Conservation (phyloP, 2,329 filamentous ascomycete genomes). For the Exophiala lecanii-corni region DNA sequence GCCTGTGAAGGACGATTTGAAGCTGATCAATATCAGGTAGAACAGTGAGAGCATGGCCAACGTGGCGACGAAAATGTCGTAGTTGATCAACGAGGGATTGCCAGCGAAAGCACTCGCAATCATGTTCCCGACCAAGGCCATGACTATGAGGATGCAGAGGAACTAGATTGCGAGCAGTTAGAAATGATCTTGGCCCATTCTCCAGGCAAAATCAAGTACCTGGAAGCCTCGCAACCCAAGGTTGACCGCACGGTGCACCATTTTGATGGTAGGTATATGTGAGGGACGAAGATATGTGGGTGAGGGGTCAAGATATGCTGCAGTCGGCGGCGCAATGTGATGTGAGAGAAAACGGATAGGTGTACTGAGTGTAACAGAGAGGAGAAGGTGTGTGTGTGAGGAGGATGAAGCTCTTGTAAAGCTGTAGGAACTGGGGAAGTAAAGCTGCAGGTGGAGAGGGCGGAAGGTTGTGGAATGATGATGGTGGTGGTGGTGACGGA, state of each 20-base stretch:
- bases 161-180: slow-evolving; percentile 47
- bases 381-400: slow-evolving; percentile 1
- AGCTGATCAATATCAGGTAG: slow-evolving; percentile 43
- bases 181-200: no score
- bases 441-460: not conserved
- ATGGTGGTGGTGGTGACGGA: slow-evolving; percentile 5
- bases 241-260: slow-evolving; percentile 39
- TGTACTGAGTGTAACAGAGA: not conserved
- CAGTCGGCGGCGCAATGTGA: not conserved
- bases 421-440: no score
- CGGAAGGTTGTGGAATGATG: slow-evolving; percentile 12
- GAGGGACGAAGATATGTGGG: slow-evolving; percentile 1
- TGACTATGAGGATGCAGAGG: slow-evolving; percentile 55
- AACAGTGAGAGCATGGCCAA: slow-evolving; percentile 47
- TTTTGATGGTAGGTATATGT: slow-evolving; percentile 24
- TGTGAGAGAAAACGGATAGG: no score
- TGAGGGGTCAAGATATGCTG: slow-evolving; percentile 2
- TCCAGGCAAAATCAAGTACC: no score
- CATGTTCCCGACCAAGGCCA: slow-evolving; percentile 60
- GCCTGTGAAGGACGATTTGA: slow-evolving; percentile 37
- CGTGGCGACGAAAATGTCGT: slow-evolving; percentile 44
- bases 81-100: slow-evolving; percentile 56
- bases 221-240: slow-evolving; percentile 39
- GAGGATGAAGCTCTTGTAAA: no score
- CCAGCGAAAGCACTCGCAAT: slow-evolving; percentile 50